phyloP scores from a whole-genome alignment of 2,329 filamentous ascomycete species.

The Fusarium robinianum region DNA sequence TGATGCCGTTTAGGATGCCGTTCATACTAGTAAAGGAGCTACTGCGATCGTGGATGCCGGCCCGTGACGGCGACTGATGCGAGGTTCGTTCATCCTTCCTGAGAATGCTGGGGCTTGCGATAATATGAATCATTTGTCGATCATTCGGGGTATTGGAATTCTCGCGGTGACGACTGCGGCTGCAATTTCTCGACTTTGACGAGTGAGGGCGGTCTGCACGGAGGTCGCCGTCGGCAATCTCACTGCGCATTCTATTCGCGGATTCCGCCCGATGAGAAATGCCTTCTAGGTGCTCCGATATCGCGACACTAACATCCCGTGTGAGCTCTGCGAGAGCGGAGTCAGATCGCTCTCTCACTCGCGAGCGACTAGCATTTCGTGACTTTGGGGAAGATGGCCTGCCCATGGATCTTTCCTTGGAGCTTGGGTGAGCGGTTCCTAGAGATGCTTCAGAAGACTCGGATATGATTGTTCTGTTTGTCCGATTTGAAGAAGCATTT shows the following conservation, averaged over 20 bases:
- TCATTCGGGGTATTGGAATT: not conserved
- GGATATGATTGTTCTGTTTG: conserved; percentile 3
- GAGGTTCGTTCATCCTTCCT: not conserved
- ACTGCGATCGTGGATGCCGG: conserved; percentile 12
- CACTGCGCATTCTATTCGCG: conserved; percentile 2
- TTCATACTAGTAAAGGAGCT: conserved; percentile 11
- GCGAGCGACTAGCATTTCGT: conserved; percentile 42
- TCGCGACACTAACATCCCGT: conserved; percentile 4
- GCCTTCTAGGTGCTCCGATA: conserved; percentile 31
- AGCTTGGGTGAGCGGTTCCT: not conserved
- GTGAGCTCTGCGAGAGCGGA: no score
- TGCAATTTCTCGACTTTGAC: conserved; percentile 1
- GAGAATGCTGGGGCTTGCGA: conserved; percentile 20
- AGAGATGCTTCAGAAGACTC: conserved; percentile 4
- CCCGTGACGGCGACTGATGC: not conserved
- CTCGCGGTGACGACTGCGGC: not conserved
- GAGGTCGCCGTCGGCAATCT: not conserved
- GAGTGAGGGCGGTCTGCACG: conserved; percentile 4
- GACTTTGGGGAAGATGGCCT: conserved; percentile 43
- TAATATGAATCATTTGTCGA: conserved; percentile 16
- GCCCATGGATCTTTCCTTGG: not conserved
- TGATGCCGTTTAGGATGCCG: not conserved
- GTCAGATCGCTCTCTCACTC: not conserved
- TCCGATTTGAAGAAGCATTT: conserved; percentile 11
- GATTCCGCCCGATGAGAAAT: conserved; percentile 36